Evolutionary conservation across 1,139 yeast genomes (phyloP), one percentile per base, ranked within the genome.

Genomic region (Saccharomyces hybrid): DNA sequence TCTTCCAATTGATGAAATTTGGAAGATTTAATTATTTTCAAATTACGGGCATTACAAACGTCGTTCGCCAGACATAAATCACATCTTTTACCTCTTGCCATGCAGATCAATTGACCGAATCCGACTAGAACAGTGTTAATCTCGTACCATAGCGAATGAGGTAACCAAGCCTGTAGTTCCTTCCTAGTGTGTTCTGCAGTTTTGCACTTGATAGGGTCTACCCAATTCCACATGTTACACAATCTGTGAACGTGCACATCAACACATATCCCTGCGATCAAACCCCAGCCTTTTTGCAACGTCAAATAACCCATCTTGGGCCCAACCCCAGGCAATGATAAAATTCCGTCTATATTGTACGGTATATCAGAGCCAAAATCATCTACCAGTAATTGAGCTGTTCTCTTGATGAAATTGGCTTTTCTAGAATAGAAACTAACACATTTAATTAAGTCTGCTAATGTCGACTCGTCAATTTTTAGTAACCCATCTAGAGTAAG

Each of bases 221-320:
- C 84, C 97, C 97, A 90, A 29, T 79, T 78, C 87, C 93, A 90
- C 82, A 86, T 78, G 58, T 81, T 84, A 0, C 93, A 83, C 55
- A 91, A 73, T 54, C 99, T 73, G 64, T 88, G 95, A 51, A 91
- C 82, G 70, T 91, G 99, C 2, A 90, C 95, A 69, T 91, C 99
- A 6, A 91, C 97, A 12, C 98, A 97, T 28, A 91, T 88, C 0
- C 98, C 98, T 52, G 78, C 83, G 53, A 83, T 74, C 42, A 77
- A 74, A 14, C 74, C 74, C 96, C 97, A 90, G 0, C 95, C 97
- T 47, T 82, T 79, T 63, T 89, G 96, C 59, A 89, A 73, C 2
- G 91, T 76, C 38, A 91, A 71, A 67, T 81, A 86, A 0, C 96
- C 96, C 98, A 91, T 91, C 68, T 91, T 91, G 9, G 97, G 97